A percentile compares a stretch with the other conserved stretches of the same genome.
Conservation (phyloP, 1,284 basidiomycete species). For the Cutaneotrichosporon sp. region DNA sequence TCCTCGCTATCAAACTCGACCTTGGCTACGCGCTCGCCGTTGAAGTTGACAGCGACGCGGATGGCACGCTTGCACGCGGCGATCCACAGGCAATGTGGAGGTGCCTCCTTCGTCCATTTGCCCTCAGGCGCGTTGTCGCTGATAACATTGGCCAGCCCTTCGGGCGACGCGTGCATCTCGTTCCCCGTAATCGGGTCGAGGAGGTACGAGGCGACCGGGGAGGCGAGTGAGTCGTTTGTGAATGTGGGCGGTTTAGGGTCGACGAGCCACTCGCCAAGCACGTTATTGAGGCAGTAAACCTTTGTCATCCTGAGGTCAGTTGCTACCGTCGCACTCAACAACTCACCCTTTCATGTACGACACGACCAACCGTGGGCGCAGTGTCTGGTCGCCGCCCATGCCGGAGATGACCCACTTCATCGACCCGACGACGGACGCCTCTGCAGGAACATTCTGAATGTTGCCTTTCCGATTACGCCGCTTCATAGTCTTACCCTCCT, state of each 20-base stretch:
- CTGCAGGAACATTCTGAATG: conserved; percentile 41
- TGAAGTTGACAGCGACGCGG: conserved; percentile 47
- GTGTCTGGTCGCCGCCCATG: conserved; percentile 56
- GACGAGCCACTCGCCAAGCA: conserved; percentile 54
- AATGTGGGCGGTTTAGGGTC: conserved; percentile 52
- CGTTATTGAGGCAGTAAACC: conserved; percentile 56
- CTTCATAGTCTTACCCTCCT: conserved; percentile 42
- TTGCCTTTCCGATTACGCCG: conserved; percentile 45
- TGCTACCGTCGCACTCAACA: conserved; percentile 3
- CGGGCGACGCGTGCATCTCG: conserved; percentile 39
- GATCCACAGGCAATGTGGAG: conserved; percentile 52
- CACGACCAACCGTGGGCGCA: conserved; percentile 61
- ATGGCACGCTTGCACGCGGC: conserved; percentile 41
- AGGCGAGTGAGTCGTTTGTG: conserved; percentile 50
- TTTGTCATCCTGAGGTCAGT: conserved; percentile 49
- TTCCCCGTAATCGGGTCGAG: conserved; percentile 59
- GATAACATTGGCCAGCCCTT: conserved; percentile 9
- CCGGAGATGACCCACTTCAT: conserved; percentile 64
- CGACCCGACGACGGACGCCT: conserved; percentile 50
- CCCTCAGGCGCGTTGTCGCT: conserved; percentile 21
- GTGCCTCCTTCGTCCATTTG: conserved; percentile 28
- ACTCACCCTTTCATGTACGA: conserved; percentile 57
- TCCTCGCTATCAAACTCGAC: conserved; percentile 56
- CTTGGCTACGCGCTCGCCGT: conserved; percentile 48
- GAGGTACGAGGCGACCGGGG: conserved; percentile 59